Conservation (phyloP, 495 filamentous ascomycete genomes). For the Corynascus novoguineensis region DNA sequence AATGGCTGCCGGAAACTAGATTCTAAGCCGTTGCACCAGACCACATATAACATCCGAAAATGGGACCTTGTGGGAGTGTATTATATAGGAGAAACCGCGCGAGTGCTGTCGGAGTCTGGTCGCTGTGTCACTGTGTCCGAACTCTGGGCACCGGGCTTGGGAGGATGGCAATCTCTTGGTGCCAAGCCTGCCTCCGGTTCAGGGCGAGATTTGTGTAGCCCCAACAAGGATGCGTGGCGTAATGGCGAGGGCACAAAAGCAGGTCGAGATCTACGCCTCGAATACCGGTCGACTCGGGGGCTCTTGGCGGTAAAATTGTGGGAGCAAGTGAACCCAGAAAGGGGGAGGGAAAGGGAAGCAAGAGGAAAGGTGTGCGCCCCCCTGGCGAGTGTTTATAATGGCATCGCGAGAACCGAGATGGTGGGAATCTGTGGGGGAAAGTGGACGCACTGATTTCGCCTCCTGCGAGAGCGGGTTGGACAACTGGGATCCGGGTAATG, state of each 20-base stretch:
- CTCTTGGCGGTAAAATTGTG: conserved; percentile 21
- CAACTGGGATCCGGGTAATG: conserved; percentile 4
- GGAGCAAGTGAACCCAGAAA: not conserved
- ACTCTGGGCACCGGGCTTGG: conserved; percentile 8
- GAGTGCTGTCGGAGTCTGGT: not conserved
- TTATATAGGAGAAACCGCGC: conserved; percentile 2
- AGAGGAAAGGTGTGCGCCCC: conserved; percentile 8
- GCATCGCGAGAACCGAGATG: conserved; percentile 9
- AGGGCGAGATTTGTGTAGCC: conserved; percentile 35
- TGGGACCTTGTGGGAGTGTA: not conserved
- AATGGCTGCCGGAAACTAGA: conserved; percentile 3
- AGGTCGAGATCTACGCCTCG: conserved; percentile 29
- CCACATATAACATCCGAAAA: not conserved
- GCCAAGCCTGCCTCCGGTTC: conserved; percentile 26
- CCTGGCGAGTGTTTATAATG: conserved; percentile 13
- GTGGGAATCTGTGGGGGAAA: conserved; percentile 1
- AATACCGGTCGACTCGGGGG: conserved; percentile 23
- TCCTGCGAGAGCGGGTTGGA: conserved; percentile 11
- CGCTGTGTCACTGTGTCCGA: conserved; percentile 6
- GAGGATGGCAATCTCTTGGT: conserved; percentile 21
- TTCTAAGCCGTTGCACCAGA: not conserved
- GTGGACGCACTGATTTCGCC: not conserved
- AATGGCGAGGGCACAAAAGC: conserved; percentile 22
- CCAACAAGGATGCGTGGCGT: conserved; percentile 25
- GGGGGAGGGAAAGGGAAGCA: conserved; percentile 9